These are phyloP conservation scores for Pseudoperonospora humuli DNA, from an alignment of 352 stramenopile genomes.

Conservation along the genomic window DNA sequence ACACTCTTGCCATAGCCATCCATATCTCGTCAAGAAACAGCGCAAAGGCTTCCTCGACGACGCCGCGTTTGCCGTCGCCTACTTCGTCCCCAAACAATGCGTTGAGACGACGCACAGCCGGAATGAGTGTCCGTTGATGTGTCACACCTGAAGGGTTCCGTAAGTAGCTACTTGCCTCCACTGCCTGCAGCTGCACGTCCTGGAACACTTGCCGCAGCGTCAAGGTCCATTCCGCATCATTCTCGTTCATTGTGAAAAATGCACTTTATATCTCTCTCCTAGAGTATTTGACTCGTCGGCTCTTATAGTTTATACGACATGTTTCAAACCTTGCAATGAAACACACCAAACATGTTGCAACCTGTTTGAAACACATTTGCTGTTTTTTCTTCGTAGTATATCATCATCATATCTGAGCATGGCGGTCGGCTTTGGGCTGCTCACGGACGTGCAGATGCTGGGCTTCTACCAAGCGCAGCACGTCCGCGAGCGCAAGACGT, in stretches of 20 bases:
- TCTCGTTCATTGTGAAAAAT: conserved; percentile 6
- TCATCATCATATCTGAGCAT: no score
- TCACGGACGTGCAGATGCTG: conserved; percentile 67
- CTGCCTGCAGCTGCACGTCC: conserved; percentile 53
- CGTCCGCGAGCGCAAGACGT: conserved; percentile 32
- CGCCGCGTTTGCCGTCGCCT: conserved; percentile 19
- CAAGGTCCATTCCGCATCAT: conserved; percentile 40
- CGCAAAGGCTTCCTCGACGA: conserved; percentile 46
- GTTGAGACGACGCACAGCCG: conserved; percentile 41
- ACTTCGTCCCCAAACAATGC: conserved; percentile 48
- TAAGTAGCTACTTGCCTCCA: conserved; percentile 41
- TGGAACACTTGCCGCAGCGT: conserved; percentile 55
- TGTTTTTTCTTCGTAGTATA: background rate
- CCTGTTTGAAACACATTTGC: no score
- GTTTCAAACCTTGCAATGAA: no score
- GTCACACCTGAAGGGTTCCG: conserved; percentile 17
- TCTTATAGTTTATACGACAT: no score
- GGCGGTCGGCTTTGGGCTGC: conserved; percentile 50
- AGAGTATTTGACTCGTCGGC: no score
- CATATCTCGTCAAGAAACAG: conserved; percentile 63
- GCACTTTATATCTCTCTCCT: conserved; percentile 2
- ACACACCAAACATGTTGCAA: no score
- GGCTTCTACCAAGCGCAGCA: conserved; percentile 75
- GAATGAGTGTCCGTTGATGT: conserved; percentile 36
- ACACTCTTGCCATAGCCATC: conserved; percentile 39